Evolutionary conservation across 805 yeast species (phyloP), one percentile per base, ranked within the genome.

Genomic region (Starmera amethionina): DNA sequence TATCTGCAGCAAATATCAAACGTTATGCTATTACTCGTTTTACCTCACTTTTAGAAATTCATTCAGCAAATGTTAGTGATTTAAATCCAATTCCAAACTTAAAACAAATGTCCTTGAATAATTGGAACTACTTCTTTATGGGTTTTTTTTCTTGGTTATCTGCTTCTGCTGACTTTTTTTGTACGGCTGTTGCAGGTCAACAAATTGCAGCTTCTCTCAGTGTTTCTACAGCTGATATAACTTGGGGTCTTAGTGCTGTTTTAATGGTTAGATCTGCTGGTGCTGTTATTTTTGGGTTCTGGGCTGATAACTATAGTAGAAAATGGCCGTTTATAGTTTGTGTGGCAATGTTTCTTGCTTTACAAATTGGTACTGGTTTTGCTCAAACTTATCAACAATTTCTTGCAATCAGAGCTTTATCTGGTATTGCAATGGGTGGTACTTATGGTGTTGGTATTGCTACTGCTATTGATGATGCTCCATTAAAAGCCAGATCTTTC

Each of bases 161-260:
- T 70, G 89, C 82, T 42, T 78, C 85, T 7, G 73, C 81, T 55
- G 87, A 81, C 49, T 82, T 78, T 60, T 82, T 82, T 55, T 59
- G 75, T 15, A 81, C 79, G 6, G 70, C 82, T 15, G 67, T 79
- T 36, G 71, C 77, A 37, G 79, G 74, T n/a, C 43, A 70, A 1
- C 59, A 62, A 13, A 67, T 82, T 38, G 82, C 85, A 22, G 53
- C 57, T 30, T 56, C 72, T 4, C 67, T 81, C 40, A 62, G 63
- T 35, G 65, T 59, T 15, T 39, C 65, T 4, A 69, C 75, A 18
- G 62, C 67, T 29, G 73, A 71, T 38, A 70, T 82, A 48, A 77
- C 87, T 7, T 80, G 85, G 84, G 88, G 87, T 40, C 68, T 82
- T 44, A 77, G 85, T 16, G 68, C 82, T 42, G 87, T 80, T 32